Evolutionary conservation across 306 rosid species (phyloP).

Genomic region (Prunus fruticosa): DNA sequence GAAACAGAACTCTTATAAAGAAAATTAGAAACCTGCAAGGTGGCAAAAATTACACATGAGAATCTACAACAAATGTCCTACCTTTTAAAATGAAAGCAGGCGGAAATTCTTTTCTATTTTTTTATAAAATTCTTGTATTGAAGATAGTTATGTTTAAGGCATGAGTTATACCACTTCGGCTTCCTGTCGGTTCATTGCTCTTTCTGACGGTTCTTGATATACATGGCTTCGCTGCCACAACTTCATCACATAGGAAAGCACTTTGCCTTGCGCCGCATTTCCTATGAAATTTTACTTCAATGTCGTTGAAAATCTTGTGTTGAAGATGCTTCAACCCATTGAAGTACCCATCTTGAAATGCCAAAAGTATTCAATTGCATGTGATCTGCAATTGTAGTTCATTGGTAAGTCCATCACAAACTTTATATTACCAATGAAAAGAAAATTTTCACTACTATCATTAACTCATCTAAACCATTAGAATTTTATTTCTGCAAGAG

Average conservation of each 20-base stretch:
- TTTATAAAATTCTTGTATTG: background rate
- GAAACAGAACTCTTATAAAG: background rate
- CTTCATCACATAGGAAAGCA: constrained; percentile 18
- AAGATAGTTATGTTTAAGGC: background rate
- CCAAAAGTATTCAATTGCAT: constrained; percentile 30
- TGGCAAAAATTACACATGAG: background rate
- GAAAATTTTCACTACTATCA: background rate
- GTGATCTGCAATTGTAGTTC: constrained; percentile 31
- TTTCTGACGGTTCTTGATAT: constrained; percentile 8
- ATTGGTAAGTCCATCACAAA: background rate
- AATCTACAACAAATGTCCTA: background rate
- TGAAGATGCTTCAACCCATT: constrained; percentile 8
- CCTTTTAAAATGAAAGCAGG: background rate
- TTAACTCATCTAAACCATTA: background rate
- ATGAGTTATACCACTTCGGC: constrained; percentile 19
- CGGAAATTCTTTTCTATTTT: background rate
- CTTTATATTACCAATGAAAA: background rate
- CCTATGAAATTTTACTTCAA: background rate
- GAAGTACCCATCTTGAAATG: constrained; percentile 13
- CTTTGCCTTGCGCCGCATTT: background rate
- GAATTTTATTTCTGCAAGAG: background rate
- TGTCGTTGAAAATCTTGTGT: constrained; percentile 2
- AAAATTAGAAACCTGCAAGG: constrained; percentile 2
- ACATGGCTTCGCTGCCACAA: background rate
- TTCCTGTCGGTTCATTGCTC: constrained; percentile 5